A percentile compares a stretch with the other conserved stretches of the same genome.
Evolutionary conservation across 441 rosid genomes (phyloP).

Genomic region (Erodium trifolium): DNA sequence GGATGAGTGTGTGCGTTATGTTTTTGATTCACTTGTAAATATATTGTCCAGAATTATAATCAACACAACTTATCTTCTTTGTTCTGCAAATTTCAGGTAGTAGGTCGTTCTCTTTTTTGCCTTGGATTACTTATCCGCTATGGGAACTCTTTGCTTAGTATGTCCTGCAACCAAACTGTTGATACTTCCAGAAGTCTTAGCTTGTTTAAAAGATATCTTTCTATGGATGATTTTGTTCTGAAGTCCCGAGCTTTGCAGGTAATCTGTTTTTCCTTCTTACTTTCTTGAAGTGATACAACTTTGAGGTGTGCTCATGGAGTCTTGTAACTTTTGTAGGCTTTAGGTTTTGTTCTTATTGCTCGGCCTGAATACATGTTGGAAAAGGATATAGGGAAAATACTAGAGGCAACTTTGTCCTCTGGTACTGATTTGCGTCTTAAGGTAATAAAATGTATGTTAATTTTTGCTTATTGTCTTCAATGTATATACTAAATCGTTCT

Average conservation of each 20-base stretch:
- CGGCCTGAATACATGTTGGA: constrained; percentile 97
- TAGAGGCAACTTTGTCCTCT: constrained; percentile 71
- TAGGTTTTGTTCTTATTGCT: constrained; percentile 91
- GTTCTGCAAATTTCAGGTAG: constrained; percentile 43
- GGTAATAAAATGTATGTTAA: constrained; percentile 37
- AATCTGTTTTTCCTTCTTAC: constrained; percentile 14
- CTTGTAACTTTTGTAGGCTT: constrained; percentile 50
- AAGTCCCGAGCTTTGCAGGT: constrained; percentile 98
- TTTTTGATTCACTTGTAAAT: background rate
- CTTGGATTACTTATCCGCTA: constrained; percentile 97
- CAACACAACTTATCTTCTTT: background rate
- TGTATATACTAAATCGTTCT: constrained; percentile 18
- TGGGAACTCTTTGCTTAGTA: constrained; percentile 64
- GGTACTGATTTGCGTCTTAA: constrained; percentile 72
- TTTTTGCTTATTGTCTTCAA: constrained; percentile 9
- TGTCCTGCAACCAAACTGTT: constrained; percentile 41
- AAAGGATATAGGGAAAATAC: constrained; percentile 75
- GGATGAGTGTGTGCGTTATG: background rate
- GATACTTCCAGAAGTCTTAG: constrained; percentile 55
- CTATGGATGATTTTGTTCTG: constrained; percentile 63
- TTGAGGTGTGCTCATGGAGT: constrained; percentile 15
- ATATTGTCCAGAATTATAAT: background rate
- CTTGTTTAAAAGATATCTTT: constrained; percentile 74
- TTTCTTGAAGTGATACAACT: constrained; percentile 13
- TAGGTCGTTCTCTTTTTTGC: constrained; percentile 93